Evolutionary conservation across 441 rosid species (phyloP), one percentile per base, ranked within the genome.

Genomic region (Gossypium lobatum): DNA sequence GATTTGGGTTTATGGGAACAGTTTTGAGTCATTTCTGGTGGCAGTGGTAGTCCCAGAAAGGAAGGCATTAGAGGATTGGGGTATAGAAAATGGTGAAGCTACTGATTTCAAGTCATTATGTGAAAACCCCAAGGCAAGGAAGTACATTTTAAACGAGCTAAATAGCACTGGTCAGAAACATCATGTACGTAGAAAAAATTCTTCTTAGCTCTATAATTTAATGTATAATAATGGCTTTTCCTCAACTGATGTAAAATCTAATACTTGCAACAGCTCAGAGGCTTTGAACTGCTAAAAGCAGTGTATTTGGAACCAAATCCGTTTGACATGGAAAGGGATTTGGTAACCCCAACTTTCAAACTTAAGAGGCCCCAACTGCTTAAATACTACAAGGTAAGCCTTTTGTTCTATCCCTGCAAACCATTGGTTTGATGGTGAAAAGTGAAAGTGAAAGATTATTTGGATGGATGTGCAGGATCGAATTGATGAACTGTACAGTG

Each of bases 341-440:
- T 94, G 76, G 72, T 92, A 73, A 94, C 96, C 18, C 97, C 97
- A 26, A 92, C 98, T 16, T 88, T 92, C 70, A 94, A 94, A 79
- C 73, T 92, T 70, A 94, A 94, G 85, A 91, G 98, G 80, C 95
- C 98, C 2, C 96, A 94, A 61, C 83, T 92, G 62, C 96, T 94
- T 72, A 83, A 86, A 75, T 80, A 80, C 74, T 94, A 94, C 85
- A 87, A 89, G 96, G 98, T 88, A 31, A 28, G 46, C 28, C 6
- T 34, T 16, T 20, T 10, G 48, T 8, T 18, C 13, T 55, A 7
- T 18, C 28, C 11, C 21, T 31, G 13, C 5, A 39, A 34, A 62
- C 7, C 37, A 6, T 6, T 6, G 37, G 48, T 42, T 42, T 42
- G 48, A 42, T 42, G 13, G 48, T 42, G 13, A 42, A 9, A 42